Evolutionary conservation across 1,284 basidiomycete species (phyloP).

Genomic region (Tylopilus sp.): DNA sequence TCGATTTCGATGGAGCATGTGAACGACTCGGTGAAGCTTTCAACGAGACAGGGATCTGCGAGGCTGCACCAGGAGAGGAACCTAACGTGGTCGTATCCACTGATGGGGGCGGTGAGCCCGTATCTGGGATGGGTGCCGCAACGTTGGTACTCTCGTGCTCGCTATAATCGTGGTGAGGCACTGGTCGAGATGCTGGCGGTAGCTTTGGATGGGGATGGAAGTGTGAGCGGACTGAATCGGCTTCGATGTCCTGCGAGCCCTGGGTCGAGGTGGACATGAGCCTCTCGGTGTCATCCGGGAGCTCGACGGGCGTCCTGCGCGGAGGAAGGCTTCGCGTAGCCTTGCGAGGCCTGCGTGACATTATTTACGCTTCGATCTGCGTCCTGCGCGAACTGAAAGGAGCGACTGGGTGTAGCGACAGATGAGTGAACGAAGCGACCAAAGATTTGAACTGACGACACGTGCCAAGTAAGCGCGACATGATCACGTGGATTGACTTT

Average conservation of each 20-base stretch:
- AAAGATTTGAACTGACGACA: conserved; percentile 12
- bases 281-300: conserved; percentile 25
- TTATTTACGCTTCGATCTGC: conserved; percentile 19
- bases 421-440: conserved; percentile 5
- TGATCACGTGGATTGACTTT: conserved; percentile 34
- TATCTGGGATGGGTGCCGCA: conserved; percentile 55
- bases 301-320: conserved; percentile 13
- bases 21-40: conserved; percentile 11
- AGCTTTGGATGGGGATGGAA: conserved; percentile 9
- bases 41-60: neutral
- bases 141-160: conserved; percentile 41
- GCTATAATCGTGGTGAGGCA: conserved; percentile 25
- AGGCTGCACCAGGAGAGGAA: neutral
- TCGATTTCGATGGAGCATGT: conserved; percentile 18
- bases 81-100: conserved; percentile 7
- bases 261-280: conserved; percentile 12
- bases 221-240: conserved; percentile 2
- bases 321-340: conserved; percentile 1
- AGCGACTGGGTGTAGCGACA: conserved; percentile 22
- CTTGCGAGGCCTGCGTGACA: conserved; percentile 21
- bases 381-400: conserved; percentile 31
- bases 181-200: conserved; percentile 9
- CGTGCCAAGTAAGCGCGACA: conserved; percentile 26
- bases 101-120: conserved; percentile 33
- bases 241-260: neutral